Conservation (phyloP, 768 basidiomycete species). For the Lyophyllum shimeji region DNA sequence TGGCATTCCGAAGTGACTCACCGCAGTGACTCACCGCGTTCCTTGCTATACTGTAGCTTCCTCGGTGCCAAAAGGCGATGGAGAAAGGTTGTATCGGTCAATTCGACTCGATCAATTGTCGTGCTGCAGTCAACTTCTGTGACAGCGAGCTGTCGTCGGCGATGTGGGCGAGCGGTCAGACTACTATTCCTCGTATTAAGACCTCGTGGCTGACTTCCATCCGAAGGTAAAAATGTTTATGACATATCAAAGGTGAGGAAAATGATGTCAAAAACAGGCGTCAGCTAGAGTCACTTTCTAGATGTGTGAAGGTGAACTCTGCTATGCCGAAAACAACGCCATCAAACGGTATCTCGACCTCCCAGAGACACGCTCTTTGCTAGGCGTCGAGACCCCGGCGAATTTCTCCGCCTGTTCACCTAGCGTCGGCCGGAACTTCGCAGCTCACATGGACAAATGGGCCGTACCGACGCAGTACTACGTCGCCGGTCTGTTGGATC, state of each 20-base stretch:
- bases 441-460: conserved; percentile 53
- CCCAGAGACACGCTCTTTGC: conserved; percentile 16
- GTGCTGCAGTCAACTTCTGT: conserved; percentile 69
- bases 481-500: conserved; percentile 65
- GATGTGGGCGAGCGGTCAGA: conserved; percentile 41
- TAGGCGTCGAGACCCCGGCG: conserved; percentile 25
- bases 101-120: conserved; percentile 67
- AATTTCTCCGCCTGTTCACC: conserved; percentile 61
- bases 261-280: too few species aligned
- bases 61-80: conserved; percentile 63
- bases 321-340: conserved; percentile 19
- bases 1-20: too few species aligned
- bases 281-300: not conserved
- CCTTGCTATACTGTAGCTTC: conserved; percentile 43
- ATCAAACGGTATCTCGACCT: conserved; percentile 21
- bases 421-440: conserved; percentile 51
- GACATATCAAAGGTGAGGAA: conserved; percentile 22
- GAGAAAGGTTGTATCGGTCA: conserved; percentile 59
- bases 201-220: not conserved
- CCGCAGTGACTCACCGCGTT: too few species aligned
- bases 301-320: conserved; percentile 22
- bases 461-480: conserved; percentile 57
- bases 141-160: conserved; percentile 45
- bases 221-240: conserved; percentile 23
- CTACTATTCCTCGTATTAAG: not conserved